These are phyloP conservation scores for Omphalotus guepiniiformis DNA, from an alignment of 768 basidiomycete genomes.

Conservation along the genomic window DNA sequence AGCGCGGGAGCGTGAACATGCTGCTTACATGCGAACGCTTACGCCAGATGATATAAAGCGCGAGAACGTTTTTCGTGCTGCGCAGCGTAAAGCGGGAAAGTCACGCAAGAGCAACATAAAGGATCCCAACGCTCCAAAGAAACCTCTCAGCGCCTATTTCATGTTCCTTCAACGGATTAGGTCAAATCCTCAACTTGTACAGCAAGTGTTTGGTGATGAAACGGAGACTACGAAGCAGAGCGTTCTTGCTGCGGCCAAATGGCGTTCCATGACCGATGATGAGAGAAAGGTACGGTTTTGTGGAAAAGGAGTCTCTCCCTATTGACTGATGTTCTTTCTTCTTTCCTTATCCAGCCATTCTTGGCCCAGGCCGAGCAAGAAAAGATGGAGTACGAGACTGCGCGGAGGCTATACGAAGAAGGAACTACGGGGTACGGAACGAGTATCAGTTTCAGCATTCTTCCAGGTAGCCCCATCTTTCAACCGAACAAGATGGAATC, in stretches of 20 bases:
- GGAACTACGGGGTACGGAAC: slow-evolving; percentile 63
- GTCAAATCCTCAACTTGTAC: slow-evolving; percentile 69
- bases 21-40: slow-evolving; percentile 81
- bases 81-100: slow-evolving; percentile 90
- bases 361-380: slow-evolving; percentile 91
- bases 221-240: slow-evolving; percentile 94
- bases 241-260: slow-evolving; percentile 87
- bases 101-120: slow-evolving; percentile 93
- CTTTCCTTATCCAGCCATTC: slow-evolving; percentile 61
- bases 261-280: slow-evolving; percentile 90
- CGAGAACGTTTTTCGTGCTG: slow-evolving; percentile 88
- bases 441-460: slow-evolving; percentile 80
- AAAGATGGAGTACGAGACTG: slow-evolving; percentile 90
- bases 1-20: slow-evolving; percentile 74
- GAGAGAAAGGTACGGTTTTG: slow-evolving; percentile 73
- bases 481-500: slow-evolving; percentile 59
- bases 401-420: slow-evolving; percentile 84
- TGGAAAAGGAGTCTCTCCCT: slow-evolving; percentile 9
- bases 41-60: slow-evolving; percentile 93
- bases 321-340: slow-evolving; percentile 14
- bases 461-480: slow-evolving; percentile 64
- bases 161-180: slow-evolving; percentile 92
- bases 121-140: slow-evolving; percentile 96
- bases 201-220: slow-evolving; percentile 82
- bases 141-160: slow-evolving; percentile 91